These are phyloP conservation scores for Diaporthe caulivora DNA, from an alignment of 2,329 filamentous ascomycete species.

Conservation along the genomic window DNA sequence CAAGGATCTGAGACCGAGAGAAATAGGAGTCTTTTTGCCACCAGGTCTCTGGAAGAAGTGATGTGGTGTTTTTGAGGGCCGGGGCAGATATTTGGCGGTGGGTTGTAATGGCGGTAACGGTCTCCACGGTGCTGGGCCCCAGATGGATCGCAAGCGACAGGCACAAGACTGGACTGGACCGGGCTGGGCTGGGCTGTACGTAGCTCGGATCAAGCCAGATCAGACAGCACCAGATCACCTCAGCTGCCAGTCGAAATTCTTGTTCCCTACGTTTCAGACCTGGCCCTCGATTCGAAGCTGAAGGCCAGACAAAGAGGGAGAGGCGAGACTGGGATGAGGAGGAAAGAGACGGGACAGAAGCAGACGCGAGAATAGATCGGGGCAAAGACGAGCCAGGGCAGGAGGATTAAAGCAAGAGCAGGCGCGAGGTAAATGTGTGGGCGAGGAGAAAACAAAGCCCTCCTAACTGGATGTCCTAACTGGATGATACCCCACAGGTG, in stretches of 20 bases:
- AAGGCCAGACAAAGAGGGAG: not conserved
- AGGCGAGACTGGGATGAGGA: not conserved
- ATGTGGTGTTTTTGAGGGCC: slow-evolving; percentile 13
- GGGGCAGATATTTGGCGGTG: slow-evolving; percentile 5
- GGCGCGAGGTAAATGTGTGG: not conserved
- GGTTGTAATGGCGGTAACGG: slow-evolving; percentile 31
- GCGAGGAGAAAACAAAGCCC: slow-evolving; percentile 16
- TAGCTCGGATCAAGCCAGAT: slow-evolving; percentile 27
- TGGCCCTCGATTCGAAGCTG: slow-evolving; percentile 9
- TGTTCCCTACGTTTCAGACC: slow-evolving; percentile 12
- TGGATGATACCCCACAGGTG: slow-evolving; percentile 27
- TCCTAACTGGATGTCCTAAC: slow-evolving; percentile 11
- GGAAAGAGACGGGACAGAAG: not conserved
- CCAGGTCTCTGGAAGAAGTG: not conserved
- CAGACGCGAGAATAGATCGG: not conserved
- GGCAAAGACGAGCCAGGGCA: not conserved
- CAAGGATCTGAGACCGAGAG: not conserved
- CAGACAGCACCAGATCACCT: slow-evolving; percentile 3
- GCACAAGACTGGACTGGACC: not conserved
- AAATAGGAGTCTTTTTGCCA: slow-evolving; percentile 27
- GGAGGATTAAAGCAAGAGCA: not conserved
- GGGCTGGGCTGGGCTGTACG: not conserved
- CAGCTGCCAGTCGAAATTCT: slow-evolving; percentile 1
- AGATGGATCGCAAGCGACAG: slow-evolving; percentile 5
- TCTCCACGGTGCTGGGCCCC: slow-evolving; percentile 12